These are phyloP conservation scores for Fagopyrum homotropicum DNA, from an alignment of 148 eudicot genomes.

Conservation along the genomic window DNA sequence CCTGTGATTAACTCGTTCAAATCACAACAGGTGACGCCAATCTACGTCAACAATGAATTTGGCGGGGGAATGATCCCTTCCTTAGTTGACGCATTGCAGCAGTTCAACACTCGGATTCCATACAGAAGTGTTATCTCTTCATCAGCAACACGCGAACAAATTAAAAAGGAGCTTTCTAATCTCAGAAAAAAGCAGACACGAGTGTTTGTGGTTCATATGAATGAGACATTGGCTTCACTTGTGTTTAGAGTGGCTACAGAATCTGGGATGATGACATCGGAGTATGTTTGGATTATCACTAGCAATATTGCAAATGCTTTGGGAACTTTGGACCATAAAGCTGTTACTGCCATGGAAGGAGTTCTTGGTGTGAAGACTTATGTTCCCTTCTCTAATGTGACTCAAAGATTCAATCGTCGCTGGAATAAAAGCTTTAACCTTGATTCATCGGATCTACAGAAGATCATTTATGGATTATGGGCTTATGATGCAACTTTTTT, in stretches of 20 bases:
- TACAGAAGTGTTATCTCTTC: slow-evolving; percentile 26
- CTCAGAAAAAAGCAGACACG: slow-evolving; percentile 26
- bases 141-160: slow-evolving; percentile 24
- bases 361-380: slow-evolving; percentile 35
- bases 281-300: slow-evolving; percentile 39
- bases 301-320: slow-evolving; percentile 24
- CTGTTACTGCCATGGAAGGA: slow-evolving; percentile 36
- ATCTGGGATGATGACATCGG: slow-evolving; percentile 29
- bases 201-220: slow-evolving; percentile 35
- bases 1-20: too few relatives aligned
- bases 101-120: slow-evolving; percentile 21
- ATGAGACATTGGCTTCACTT: slow-evolving; percentile 15
- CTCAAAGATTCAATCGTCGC: slow-evolving; percentile 11
- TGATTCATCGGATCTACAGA: background rate
- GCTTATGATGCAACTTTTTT: slow-evolving; percentile 35
- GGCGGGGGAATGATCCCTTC: slow-evolving; percentile 30
- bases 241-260: slow-evolving; percentile 21
- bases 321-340: slow-evolving; percentile 11
- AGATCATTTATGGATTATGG: slow-evolving; percentile 28
- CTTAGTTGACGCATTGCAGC: slow-evolving; percentile 25
- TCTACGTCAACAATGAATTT: slow-evolving; percentile 26
- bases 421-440: slow-evolving; percentile 14
- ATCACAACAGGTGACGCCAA: slow-evolving; percentile 5
- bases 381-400: slow-evolving; percentile 17
- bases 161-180: slow-evolving; percentile 21